These are phyloP conservation scores for Thielaviopsis populi DNA, from an alignment of 2,329 filamentous ascomycete genomes.

Conservation along the genomic window DNA sequence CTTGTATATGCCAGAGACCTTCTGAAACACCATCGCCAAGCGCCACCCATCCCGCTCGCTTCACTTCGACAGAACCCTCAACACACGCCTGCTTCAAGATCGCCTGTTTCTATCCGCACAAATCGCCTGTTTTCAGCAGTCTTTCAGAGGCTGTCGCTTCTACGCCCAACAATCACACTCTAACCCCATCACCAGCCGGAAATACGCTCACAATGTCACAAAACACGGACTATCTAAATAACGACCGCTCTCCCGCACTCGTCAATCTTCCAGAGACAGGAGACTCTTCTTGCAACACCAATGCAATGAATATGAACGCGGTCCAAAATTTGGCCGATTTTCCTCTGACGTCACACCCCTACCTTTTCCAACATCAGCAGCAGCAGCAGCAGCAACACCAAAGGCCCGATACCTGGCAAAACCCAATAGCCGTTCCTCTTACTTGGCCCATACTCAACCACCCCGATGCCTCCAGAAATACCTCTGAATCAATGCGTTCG, in stretches of 20 bases:
- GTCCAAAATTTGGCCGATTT: background rate
- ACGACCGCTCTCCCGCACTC: background rate
- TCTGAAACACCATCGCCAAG: background rate
- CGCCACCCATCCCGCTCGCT: background rate
- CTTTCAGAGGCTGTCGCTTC: background rate
- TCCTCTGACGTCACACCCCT: background rate
- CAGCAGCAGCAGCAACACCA: background rate
- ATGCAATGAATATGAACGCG: background rate
- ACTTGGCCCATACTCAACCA: background rate
- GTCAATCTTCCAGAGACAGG: background rate
- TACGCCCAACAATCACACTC: background rate
- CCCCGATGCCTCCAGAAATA: background rate
- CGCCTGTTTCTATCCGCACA: background rate
- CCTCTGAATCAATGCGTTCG: background rate
- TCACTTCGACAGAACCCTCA: background rate
- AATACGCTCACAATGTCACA: background rate
- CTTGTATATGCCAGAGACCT: background rate
- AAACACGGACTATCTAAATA: background rate
- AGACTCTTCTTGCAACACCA: background rate
- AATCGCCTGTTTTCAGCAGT: background rate
- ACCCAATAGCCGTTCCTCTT: background rate
- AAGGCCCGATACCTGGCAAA: background rate
- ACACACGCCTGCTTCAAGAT: background rate
- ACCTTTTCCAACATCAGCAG: background rate
- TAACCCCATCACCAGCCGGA: background rate